Conservation (phyloP, 2,329 filamentous ascomycete genomes). For the Cordyceps cateniannulata region DNA sequence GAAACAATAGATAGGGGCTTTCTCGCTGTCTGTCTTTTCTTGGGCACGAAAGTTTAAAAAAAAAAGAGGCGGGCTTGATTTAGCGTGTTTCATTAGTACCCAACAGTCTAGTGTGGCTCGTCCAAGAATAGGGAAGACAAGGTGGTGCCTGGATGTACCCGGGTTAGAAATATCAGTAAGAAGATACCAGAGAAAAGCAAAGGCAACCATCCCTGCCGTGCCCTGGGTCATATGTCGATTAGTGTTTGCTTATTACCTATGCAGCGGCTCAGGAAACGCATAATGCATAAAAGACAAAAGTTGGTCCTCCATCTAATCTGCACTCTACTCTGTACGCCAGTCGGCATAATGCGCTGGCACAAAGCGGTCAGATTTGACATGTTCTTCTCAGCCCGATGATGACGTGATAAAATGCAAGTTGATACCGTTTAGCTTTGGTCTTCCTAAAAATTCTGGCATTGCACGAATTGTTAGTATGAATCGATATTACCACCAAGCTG, state of each 20-base stretch:
- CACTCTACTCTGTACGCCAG: too few relatives aligned
- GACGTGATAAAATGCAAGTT: background rate
- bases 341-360: too few relatives aligned
- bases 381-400: background rate
- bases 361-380: background rate
- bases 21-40: background rate
- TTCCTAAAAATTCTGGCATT: background rate
- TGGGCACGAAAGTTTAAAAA: background rate
- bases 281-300: background rate
- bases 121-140: background rate
- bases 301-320: too few relatives aligned
- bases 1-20: background rate
- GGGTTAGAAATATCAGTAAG: background rate
- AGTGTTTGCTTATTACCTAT: background rate
- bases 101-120: background rate
- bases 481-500: background rate
- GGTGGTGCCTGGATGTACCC: background rate
- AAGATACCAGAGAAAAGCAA: background rate
- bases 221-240: background rate
- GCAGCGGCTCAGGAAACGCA: background rate
- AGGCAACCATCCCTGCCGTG: background rate
- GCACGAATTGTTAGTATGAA: background rate
- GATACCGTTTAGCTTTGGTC: background rate
- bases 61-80: background rate
- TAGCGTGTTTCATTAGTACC: background rate